Percentiles rank a stretch among this genome's conserved stretches.
phyloP scores from a whole-genome alignment of 306 rosid species.

The Oemleria cerasiformis region DNA sequence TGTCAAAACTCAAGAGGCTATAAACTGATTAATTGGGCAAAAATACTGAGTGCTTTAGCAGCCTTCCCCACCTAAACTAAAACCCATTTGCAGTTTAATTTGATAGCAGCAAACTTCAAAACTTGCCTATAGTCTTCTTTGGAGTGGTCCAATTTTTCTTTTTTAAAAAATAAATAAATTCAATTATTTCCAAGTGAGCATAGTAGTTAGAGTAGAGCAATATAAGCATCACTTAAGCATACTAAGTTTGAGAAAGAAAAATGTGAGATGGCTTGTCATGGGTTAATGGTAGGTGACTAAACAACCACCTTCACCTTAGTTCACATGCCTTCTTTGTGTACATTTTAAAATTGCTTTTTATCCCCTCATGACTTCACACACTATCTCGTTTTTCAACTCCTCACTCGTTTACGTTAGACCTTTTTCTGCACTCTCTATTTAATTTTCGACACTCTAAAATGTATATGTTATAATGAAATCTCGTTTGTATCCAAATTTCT shows the following conservation, averaged over 20 bases:
- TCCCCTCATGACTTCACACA: constrained; percentile 35
- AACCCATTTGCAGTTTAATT: background rate
- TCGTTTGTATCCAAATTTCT: too few species aligned
- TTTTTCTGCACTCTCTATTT: background rate
- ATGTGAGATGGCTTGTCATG: constrained; percentile 73
- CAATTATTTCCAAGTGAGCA: constrained; percentile 5
- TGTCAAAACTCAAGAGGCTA: background rate
- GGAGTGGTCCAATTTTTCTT: constrained; percentile 19
- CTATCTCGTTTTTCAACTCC: constrained; percentile 46
- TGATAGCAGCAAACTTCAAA: background rate
- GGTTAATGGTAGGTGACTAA: constrained; percentile 95
- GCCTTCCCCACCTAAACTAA: constrained; percentile 1
- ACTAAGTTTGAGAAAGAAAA: constrained; percentile 36
- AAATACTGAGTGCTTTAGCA: background rate
- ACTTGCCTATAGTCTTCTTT: background rate
- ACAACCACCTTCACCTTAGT: constrained; percentile 68
- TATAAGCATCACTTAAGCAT: constrained; percentile 15
- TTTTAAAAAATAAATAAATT: background rate
- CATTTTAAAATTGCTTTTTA: constrained; percentile 41
- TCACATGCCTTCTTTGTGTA: constrained; percentile 59
- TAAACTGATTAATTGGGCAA: background rate
- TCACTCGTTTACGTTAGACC: constrained; percentile 48
- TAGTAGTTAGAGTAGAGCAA: background rate
- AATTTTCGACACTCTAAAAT: background rate
- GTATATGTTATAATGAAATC: background rate